Evolutionary conservation across 192 early-diverging fungal species (phyloP).

Genomic region (Podila epigama): DNA sequence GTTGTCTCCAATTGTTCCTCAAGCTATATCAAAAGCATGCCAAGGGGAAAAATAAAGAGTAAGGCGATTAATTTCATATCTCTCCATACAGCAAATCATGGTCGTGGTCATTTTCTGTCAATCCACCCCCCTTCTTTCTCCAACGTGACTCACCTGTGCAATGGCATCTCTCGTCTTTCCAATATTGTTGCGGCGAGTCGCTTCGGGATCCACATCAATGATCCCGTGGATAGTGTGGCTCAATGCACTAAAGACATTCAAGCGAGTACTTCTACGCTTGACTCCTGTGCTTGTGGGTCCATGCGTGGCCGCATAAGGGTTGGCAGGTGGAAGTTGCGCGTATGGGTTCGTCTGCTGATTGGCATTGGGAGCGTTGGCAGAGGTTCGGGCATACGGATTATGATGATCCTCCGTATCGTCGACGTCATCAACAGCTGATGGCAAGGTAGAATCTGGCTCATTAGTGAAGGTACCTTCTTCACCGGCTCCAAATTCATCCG

Average conservation of each 20-base stretch:
- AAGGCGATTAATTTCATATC: too few species aligned
- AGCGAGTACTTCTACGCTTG: slow-evolving; percentile 51
- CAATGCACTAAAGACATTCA: slow-evolving; percentile 63
- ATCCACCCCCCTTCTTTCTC: too few species aligned
- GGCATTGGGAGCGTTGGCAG: neutral
- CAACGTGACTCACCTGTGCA: slow-evolving; percentile 44
- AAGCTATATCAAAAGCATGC: slow-evolving; percentile 46
- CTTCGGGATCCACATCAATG: slow-evolving; percentile 95
- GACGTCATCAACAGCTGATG: slow-evolving; percentile 3
- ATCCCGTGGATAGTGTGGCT: slow-evolving; percentile 87
- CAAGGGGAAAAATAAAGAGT: neutral
- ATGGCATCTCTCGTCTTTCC: slow-evolving; percentile 87
- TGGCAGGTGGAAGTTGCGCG: slow-evolving; percentile 25
- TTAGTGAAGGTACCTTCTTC: slow-evolving; percentile 39
- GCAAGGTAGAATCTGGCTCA: slow-evolving; percentile 15
- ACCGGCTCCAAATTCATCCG: slow-evolving; percentile 9
- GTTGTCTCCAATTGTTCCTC: slow-evolving; percentile 81
- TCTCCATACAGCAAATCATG: too few species aligned
- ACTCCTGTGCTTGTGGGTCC: neutral
- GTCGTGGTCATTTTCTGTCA: too few species aligned
- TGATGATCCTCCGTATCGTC: neutral
- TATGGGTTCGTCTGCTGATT: slow-evolving; percentile 11
- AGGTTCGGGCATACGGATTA: slow-evolving; percentile 34
- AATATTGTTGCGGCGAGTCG: slow-evolving; percentile 87
- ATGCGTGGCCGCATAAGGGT: slow-evolving; percentile 37